Base-by-base conservation (phyloP, 768 basidiomycete genomes). In the Trametes coccinea region DNA sequence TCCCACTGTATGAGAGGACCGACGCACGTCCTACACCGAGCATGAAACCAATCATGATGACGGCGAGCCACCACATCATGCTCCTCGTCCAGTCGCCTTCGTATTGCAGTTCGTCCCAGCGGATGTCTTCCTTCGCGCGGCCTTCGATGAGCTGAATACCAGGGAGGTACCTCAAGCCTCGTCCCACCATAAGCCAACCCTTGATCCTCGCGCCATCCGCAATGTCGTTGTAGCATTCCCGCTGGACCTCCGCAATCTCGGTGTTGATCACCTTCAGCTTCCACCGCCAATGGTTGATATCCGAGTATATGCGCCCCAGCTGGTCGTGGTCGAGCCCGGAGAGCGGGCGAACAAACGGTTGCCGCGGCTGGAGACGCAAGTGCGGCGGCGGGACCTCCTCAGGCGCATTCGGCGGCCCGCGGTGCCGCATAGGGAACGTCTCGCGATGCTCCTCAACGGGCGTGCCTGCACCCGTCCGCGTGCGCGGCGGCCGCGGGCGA, bases 121-220 rank as follows among this genome's bases (percentile, higher is more conserved):
- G 75, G 39, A 94, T 84, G 71, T 93, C 91, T 68, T 93, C 90
- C 72, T 90, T 92, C 13, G 90, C 87, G 60, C 88, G 76, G 2
- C 92, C 92, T 69, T 90, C 87, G 27, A 94, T 91, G 39, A 88
- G 74, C 69, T 89, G 76, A 5, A 88, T 73, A 2, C 85, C 84
- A 33, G 84, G 84, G 30, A 93, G 71, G 65, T 79, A 81, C 56
- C 84, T 73, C 60, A 92, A 71, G 1, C 89, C 90, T 30, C 83
- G 79, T 8, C 92, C 92, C 43, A 90, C 80, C 70, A 94, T 74
- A 55, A 94, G 70, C 89, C 90, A 93, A 0, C 92, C 92, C 66
- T 87, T 88, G 61, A 89, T 82, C 48, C 81, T 75, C 33, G 79
- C 77, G 7, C 91, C 91, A 56, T 84, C 82, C 8, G 89, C 88